Percentiles rank a stretch among this genome's conserved stretches.
phyloP scores from a whole-genome alignment of 257 asterid species.

The Solanum clarkiae region DNA sequence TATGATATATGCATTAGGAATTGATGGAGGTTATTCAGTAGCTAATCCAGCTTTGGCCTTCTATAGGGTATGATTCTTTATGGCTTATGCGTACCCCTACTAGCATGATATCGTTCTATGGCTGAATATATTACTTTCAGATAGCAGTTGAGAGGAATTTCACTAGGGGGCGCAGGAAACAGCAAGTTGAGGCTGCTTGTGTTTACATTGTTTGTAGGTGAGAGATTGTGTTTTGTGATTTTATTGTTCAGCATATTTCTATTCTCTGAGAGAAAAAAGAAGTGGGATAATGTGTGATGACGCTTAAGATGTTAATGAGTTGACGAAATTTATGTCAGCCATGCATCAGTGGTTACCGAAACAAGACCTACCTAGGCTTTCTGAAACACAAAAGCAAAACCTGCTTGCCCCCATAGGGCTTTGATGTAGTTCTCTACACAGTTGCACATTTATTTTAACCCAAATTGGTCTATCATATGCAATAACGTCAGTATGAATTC shows the following conservation, averaged over 20 bases:
- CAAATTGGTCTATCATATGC: neutral
- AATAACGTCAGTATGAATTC: neutral
- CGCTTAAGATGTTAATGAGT: neutral
- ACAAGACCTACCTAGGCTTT: neutral
- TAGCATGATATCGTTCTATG: neutral
- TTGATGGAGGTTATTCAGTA: constrained; percentile 56
- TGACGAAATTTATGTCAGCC: neutral
- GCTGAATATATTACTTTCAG: constrained; percentile 10
- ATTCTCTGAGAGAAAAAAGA: neutral
- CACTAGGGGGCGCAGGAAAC: constrained; percentile 81
- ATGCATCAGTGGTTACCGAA: neutral
- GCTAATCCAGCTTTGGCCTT: constrained; percentile 27
- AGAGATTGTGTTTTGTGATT: constrained; percentile 2
- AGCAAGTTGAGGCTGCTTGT: constrained; percentile 67
- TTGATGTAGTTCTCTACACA: neutral
- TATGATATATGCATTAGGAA: constrained; percentile 27
- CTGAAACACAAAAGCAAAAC: neutral
- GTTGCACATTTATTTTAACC: neutral
- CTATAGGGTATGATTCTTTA: constrained; percentile 31
- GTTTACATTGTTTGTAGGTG: constrained; percentile 71
- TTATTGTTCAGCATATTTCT: neutral
- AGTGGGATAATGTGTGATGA: neutral
- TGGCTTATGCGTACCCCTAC: neutral
- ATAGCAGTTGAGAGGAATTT: constrained; percentile 55
- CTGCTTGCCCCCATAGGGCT: neutral